Conservation (phyloP, 1,284 basidiomycete genomes). For the Moesziomyces aphidis region DNA sequence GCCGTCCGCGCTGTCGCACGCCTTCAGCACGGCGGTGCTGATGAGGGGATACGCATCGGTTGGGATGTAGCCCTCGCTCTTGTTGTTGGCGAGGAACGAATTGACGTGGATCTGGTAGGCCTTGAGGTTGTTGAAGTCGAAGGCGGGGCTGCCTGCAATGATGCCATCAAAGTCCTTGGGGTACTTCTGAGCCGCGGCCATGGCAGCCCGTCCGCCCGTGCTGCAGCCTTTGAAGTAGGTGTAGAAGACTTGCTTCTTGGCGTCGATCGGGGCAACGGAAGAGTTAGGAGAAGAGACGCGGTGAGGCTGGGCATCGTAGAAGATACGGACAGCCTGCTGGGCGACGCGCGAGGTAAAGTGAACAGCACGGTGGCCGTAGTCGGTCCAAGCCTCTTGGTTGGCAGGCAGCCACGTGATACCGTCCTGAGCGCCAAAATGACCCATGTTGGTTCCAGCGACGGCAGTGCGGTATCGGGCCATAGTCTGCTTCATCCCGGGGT, state of each 20-base stretch:
- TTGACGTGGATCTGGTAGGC: conserved; percentile 54
- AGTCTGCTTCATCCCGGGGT: conserved; percentile 51
- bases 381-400: conserved; percentile 27
- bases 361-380: conserved; percentile 44
- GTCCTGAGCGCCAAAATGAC: conserved; percentile 31
- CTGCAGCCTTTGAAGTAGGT: conserved; percentile 53
- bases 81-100: conserved; percentile 21
- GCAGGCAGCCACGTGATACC: conserved; percentile 24
- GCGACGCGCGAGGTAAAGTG: conserved; percentile 34
- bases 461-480: conserved; percentile 42
- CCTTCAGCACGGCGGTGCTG: conserved; percentile 27
- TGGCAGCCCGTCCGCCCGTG: conserved; percentile 44
- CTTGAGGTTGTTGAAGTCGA: conserved; percentile 45
- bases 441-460: conserved; percentile 41
- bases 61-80: conserved; percentile 26
- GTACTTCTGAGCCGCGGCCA: conserved; percentile 42
- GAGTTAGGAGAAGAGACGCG: background rate
- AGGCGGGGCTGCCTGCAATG: conserved; percentile 44
- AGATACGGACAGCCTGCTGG: conserved; percentile 35
- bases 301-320: conserved; percentile 27
- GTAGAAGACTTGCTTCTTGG: conserved; percentile 19
- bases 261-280: background rate
- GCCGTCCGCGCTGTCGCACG: conserved; percentile 46
- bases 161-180: conserved; percentile 50
- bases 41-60: conserved; percentile 23